Percentiles rank a stretch among this genome's conserved stretches.
These are phyloP conservation scores for Pestalotiopsis sp. DNA, from an alignment of 2,329 filamentous ascomycete species.

Conservation along the genomic window DNA sequence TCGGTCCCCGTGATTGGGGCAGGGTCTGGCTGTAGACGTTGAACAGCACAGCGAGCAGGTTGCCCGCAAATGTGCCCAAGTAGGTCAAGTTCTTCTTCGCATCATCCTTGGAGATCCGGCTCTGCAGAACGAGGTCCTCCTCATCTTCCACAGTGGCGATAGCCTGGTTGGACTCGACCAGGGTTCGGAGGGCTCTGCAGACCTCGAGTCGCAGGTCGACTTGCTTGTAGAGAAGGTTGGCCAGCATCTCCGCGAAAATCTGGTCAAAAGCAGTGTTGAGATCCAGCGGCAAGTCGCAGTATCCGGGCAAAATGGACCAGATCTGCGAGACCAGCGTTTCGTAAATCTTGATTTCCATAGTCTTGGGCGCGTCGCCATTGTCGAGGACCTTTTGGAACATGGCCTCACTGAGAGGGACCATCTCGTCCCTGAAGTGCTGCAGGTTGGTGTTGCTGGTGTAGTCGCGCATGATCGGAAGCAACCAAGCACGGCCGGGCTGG, in stretches of 20 bases:
- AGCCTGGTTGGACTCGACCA: constrained; percentile 90
- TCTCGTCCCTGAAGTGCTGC: constrained; percentile 78
- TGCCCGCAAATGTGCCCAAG: constrained; percentile 76
- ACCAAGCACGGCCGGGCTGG: constrained; percentile 87
- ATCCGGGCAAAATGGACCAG: constrained; percentile 91
- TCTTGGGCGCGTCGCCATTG: constrained; percentile 80
- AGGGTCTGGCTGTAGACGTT: constrained; percentile 98
- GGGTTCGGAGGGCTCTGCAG: constrained; percentile 79
- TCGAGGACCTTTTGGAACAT: constrained; percentile 90
- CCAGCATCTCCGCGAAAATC: constrained; percentile 82
- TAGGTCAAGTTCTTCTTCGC: constrained; percentile 82
- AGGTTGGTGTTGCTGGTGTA: constrained; percentile 87
- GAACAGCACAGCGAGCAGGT: constrained; percentile 94
- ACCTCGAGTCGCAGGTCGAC: constrained; percentile 83
- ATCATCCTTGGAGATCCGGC: constrained; percentile 71
- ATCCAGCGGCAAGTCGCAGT: constrained; percentile 90
- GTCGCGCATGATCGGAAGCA: constrained; percentile 88
- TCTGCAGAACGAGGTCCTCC: constrained; percentile 74
- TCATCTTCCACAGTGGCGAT: constrained; percentile 69
- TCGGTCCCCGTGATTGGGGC: constrained; percentile 85
- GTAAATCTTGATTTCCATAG: constrained; percentile 93
- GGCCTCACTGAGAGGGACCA: constrained; percentile 84
- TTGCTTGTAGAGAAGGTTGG: constrained; percentile 91
- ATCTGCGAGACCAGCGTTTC: constrained; percentile 92
- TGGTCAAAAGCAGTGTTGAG: constrained; percentile 78